These are phyloP conservation scores for Cordyceps pruinosa DNA, from an alignment of 2,329 filamentous ascomycete species.

Conservation along the genomic window DNA sequence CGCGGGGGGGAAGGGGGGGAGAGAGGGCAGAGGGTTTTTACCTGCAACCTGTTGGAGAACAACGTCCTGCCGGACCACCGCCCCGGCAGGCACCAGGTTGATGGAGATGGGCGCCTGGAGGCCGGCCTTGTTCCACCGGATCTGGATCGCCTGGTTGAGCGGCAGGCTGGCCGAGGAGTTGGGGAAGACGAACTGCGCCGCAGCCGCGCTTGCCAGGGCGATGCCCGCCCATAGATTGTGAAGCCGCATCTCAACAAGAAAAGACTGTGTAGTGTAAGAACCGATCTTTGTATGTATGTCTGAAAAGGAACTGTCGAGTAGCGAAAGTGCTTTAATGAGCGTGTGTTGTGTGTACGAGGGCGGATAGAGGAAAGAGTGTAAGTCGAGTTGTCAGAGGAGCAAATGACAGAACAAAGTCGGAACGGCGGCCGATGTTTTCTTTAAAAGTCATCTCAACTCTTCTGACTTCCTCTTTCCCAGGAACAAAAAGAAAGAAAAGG, in stretches of 20 bases:
- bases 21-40: not conserved
- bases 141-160: constrained; percentile 15
- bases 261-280: not conserved
- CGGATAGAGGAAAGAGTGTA: not conserved
- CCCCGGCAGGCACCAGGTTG: constrained; percentile 17
- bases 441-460: constrained; percentile 7
- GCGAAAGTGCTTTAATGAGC: not conserved
- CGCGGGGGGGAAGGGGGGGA: not conserved
- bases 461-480: not conserved
- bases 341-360: not conserved
- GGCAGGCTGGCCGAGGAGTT: constrained; percentile 8
- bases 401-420: not conserved
- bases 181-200: constrained; percentile 16
- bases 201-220: not conserved
- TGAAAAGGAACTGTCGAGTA: not conserved
- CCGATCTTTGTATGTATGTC: not conserved
- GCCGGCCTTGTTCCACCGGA: constrained; percentile 18
- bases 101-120: constrained; percentile 18
- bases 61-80: constrained; percentile 13
- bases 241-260: not conserved
- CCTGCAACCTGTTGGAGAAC: constrained; percentile 18
- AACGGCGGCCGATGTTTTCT: not conserved
- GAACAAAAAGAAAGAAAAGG: not conserved
- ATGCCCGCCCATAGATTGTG: not conserved
- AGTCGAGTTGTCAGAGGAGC: not conserved